Evolutionary conservation across 225 moss, liverwort and hornwort species (phyloP).

Genomic region (Pseudoscleropodium purum): DNA sequence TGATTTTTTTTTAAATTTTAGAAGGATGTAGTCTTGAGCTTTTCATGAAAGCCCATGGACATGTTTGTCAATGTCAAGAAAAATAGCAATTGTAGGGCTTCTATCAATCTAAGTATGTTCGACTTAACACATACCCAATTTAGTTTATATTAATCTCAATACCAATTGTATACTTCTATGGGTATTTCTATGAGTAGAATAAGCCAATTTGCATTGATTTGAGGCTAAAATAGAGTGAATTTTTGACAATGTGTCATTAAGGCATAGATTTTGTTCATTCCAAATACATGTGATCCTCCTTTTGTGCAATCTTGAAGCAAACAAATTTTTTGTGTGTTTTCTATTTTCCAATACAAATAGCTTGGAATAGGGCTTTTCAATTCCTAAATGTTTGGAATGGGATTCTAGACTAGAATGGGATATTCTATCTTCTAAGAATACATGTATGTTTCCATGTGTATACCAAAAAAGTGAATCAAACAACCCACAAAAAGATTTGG

Average conservation of each 20-base stretch:
- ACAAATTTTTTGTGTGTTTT: background rate
- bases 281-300: background rate
- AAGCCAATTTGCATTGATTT: background rate
- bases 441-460: background rate
- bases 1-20: background rate
- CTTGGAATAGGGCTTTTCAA: background rate
- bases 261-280: background rate
- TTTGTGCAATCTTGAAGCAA: background rate
- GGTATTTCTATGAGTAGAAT: too few relatives aligned
- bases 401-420: too few relatives aligned
- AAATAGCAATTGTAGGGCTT: background rate
- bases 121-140: background rate
- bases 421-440: background rate
- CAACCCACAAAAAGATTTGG: accelerated
- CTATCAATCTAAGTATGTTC: background rate
- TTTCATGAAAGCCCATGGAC: accelerated
- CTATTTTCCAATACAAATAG: background rate
- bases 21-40: background rate
- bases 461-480: background rate
- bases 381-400: too few relatives aligned
- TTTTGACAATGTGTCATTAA: background rate
- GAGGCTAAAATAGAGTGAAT: background rate
- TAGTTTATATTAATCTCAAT: accelerated
- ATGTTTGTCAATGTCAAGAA: background rate
- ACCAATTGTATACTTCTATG: background rate